These are phyloP conservation scores for Collybia mongolica DNA, from an alignment of 768 basidiomycete species.

Conservation along the genomic window DNA sequence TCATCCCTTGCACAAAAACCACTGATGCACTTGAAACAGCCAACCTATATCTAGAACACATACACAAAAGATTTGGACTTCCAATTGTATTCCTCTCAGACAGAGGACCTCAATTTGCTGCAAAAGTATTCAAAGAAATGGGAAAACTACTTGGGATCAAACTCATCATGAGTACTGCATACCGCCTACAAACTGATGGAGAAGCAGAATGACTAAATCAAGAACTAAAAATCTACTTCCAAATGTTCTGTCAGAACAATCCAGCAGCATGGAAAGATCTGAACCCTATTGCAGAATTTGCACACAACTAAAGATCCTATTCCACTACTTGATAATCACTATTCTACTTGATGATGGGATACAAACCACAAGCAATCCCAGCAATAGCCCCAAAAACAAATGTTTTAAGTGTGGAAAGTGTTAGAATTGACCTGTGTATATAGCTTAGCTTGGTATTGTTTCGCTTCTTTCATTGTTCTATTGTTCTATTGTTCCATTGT, in stretches of 20 bases:
- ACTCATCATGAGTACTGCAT: neutral
- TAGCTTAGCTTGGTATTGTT: too few species aligned
- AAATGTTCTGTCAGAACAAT: neutral
- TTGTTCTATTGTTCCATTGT: too few species aligned
- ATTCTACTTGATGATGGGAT: neutral
- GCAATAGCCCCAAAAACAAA: neutral
- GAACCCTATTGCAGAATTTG: neutral
- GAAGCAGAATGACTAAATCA: neutral
- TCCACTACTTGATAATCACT: neutral
- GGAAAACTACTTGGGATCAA: conserved; percentile 10
- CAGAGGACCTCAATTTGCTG: conserved; percentile 14
- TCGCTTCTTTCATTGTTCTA: too few species aligned
- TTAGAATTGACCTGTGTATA: too few species aligned
- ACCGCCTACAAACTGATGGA: too few species aligned
- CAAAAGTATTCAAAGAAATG: conserved; percentile 12
- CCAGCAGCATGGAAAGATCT: neutral
- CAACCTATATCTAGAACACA: too few species aligned
- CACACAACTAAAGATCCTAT: neutral
- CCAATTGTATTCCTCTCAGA: conserved; percentile 18
- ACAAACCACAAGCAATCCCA: too few species aligned
- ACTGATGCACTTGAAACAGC: too few species aligned
- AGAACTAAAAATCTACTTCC: neutral
- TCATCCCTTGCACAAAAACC: too few species aligned
- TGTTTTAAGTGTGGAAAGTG: too few species aligned
- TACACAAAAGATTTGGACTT: too few species aligned